Base-by-base conservation (phyloP, 495 filamentous ascomycete species). In the Lepidopterella palustris region DNA sequence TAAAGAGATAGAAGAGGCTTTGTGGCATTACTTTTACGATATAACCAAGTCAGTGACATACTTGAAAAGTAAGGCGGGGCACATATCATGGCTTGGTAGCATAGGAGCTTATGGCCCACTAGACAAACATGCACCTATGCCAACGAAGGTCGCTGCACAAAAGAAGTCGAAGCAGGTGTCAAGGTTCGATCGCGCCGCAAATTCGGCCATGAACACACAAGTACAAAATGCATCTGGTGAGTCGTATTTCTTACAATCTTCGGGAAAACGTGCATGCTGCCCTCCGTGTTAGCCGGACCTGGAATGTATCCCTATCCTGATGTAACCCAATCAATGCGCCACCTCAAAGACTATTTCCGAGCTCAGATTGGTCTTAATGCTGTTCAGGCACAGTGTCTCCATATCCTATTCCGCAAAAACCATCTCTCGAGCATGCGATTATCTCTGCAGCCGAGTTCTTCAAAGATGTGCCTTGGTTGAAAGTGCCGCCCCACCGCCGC, bases 1-100 rank as follows among this genome's bases (percentile, higher is more conserved):
- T 49, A 75, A 81, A 29, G 86, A 95, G 59, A 91, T 96, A 42
- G 80, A 95, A 70, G 95, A 97, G 53, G 80, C 90, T 0, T 71
- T 98, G 28, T 98, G 90, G 89, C 83, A 97, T 71, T 97, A 96
- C 71, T 98, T 92, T 72, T 97, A 89, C 68, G 92, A 98, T 70
- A 78, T 96, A 25, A 82, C 83, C 25, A 96, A 97, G 69, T 81
- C 89, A 0, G 85, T 91, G 20, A 77, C 81, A 57, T 96, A 92
- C 67, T 73, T 98, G 35, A 76, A 83, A 45, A 82, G 85, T 83
- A 84, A 24, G 66, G 0, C 18, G 8, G 24, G n/a, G 25, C n/a
- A 13, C 50, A 24, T 45, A 21, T 51, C 5, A 2, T n/a, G n/a
- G n/a, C n/a, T n/a, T n/a, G 15, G 20, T 40, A 28, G 13, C 4